phyloP scores from a whole-genome alignment of 306 rosid genomes.

The Urtica urens region DNA sequence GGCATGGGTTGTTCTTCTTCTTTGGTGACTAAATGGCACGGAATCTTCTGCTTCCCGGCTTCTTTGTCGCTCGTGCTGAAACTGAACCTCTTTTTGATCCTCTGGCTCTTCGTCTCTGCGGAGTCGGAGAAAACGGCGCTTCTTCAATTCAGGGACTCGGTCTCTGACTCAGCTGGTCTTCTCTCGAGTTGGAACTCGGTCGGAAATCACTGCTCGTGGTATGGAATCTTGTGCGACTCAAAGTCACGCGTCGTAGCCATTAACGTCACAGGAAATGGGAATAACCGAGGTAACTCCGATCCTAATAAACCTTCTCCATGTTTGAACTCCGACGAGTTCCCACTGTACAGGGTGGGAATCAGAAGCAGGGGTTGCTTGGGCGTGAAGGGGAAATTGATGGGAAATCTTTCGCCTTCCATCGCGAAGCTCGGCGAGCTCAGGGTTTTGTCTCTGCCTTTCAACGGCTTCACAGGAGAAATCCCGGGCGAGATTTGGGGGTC shows the following conservation, averaged over 20 bases:
- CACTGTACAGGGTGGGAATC: conserved; percentile 66
- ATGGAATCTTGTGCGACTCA: conserved; percentile 56
- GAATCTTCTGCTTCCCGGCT: conserved; percentile 27
- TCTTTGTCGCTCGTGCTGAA: conserved; percentile 17
- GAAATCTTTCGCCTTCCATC: conserved; percentile 42
- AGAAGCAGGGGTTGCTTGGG: conserved; percentile 41
- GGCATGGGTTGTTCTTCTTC: conserved; percentile 49
- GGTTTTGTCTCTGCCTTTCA: conserved; percentile 58
- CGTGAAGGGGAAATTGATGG: conserved; percentile 35
- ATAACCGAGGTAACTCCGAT: conserved; percentile 21
- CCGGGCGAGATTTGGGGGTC: conserved; percentile 53
- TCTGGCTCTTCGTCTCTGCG: conserved; percentile 17
- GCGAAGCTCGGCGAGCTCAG: conserved; percentile 55
- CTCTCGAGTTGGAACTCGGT: conserved; percentile 42
- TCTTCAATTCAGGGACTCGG: conserved; percentile 45
- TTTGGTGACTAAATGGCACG: conserved; percentile 41
- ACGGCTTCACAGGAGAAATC: conserved; percentile 49
- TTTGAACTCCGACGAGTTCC: conserved; percentile 35
- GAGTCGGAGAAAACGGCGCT: conserved; percentile 61
- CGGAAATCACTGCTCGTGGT: conserved; percentile 45
- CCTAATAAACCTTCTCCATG: conserved; percentile 26
- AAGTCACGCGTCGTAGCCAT: conserved; percentile 49
- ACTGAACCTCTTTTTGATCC: conserved; percentile 9
- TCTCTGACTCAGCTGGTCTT: conserved; percentile 53
- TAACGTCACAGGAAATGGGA: conserved; percentile 42